Conservation (phyloP, 495 filamentous ascomycete species). For the Clohesyomyces aquaticus region DNA sequence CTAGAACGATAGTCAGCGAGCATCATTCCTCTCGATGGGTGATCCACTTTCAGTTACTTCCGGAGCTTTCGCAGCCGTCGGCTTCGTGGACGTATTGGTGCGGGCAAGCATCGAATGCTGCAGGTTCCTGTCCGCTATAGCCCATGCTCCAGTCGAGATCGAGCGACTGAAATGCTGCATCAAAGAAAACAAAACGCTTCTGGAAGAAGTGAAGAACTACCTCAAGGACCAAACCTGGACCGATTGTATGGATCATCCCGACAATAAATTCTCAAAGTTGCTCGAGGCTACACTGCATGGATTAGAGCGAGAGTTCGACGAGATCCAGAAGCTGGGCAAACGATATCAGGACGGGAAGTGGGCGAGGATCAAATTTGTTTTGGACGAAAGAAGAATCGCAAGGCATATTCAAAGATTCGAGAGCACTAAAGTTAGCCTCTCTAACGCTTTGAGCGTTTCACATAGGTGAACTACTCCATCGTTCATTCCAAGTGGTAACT, state of each 20-base stretch:
- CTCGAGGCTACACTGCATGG: neutral
- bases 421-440: neutral
- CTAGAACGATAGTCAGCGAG: too few relatives aligned
- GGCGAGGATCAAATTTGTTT: neutral
- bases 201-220: neutral
- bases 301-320: neutral
- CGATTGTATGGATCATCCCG: too few relatives aligned
- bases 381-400: neutral
- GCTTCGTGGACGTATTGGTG: neutral
- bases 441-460: neutral
- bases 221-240: neutral
- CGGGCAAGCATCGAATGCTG: conserved; percentile 5
- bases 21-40: neutral
- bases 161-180: neutral
- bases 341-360: neutral
- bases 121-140: neutral
- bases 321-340: neutral
- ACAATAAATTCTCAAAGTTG: too few relatives aligned
- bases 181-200: neutral
- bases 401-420: neutral
- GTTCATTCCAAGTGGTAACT: neutral
- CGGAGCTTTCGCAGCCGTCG: neutral
- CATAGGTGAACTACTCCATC: neutral
- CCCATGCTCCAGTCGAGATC: neutral
- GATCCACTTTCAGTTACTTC: neutral